Evolutionary conservation across 345 rosid species (phyloP).

Genomic region (Camelina hispida): DNA sequence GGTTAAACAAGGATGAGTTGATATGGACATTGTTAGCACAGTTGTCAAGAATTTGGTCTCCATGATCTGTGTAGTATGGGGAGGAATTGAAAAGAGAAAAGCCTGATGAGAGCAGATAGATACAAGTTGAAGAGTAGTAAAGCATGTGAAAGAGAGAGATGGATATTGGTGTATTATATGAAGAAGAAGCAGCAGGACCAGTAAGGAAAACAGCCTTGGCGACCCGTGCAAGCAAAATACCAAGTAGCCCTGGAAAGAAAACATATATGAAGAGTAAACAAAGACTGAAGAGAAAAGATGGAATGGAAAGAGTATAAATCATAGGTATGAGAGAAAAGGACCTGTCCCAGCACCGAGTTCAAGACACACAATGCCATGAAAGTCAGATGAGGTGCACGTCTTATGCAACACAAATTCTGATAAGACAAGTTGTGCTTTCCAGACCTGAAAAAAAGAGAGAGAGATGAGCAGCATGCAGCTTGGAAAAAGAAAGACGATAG

Average conservation of each 20-base stretch:
- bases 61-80: conserved; percentile 50
- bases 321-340: conserved; percentile 6
- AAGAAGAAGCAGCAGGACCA: conserved; percentile 41
- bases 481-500: not conserved
- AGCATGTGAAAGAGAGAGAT: not conserved
- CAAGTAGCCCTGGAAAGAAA: conserved; percentile 62
- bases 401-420: conserved; percentile 81
- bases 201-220: conserved; percentile 79
- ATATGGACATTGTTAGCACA: conserved; percentile 61
- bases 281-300: not conserved
- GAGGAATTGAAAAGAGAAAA: conserved; percentile 1
- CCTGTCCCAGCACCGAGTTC: conserved; percentile 98
- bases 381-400: conserved; percentile 63
- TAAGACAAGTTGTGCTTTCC: conserved; percentile 83
- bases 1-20: conserved; percentile 54
- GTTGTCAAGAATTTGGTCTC: conserved; percentile 69
- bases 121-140: not conserved
- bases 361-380: conserved; percentile 56
- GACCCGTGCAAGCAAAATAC: conserved; percentile 70
- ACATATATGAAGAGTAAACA: conserved; percentile 1
- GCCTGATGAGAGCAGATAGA: not conserved
- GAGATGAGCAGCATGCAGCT: conserved; percentile 15
- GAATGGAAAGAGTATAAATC: not conserved
- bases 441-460: conserved; percentile 55
- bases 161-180: not conserved